Conservation (phyloP, 106 monocot genomes). For the Dendrobium chrysotoxum region DNA sequence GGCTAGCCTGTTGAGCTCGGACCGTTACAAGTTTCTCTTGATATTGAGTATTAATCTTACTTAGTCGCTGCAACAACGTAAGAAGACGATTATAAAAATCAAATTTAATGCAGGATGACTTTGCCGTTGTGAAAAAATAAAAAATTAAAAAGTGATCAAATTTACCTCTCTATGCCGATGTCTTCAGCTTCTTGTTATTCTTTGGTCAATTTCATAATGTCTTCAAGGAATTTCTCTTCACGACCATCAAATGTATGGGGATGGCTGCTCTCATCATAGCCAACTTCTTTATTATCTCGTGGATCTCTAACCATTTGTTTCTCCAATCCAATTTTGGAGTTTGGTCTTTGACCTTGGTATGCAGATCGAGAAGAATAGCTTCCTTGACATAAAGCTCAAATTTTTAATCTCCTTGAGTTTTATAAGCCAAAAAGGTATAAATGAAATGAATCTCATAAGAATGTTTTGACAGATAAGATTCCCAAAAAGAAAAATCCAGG, state of each 20-base stretch:
- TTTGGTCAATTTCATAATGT: slow-evolving; percentile 60
- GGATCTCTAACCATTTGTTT: slow-evolving; percentile 35
- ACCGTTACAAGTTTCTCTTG: slow-evolving; percentile 77
- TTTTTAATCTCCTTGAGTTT: too few species aligned
- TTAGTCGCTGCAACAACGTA: slow-evolving; percentile 60
- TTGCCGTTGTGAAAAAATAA: not conserved
- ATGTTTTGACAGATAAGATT: too few species aligned
- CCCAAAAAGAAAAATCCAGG: too few species aligned
- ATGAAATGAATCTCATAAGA: too few species aligned
- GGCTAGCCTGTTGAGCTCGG: too few species aligned
- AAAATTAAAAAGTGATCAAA: not conserved
- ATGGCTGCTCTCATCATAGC: slow-evolving; percentile 39
- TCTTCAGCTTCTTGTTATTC: slow-evolving; percentile 87
- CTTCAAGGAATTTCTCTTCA: slow-evolving; percentile 74
- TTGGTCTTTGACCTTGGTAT: too few species aligned
- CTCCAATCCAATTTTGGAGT: too few species aligned
- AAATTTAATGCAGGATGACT: not conserved
- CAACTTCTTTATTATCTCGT: slow-evolving; percentile 36
- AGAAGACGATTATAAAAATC: too few species aligned
- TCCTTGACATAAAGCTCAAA: too few species aligned
- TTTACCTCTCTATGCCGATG: slow-evolving; percentile 83
- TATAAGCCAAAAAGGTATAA: too few species aligned
- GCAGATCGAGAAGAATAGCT: too few species aligned
- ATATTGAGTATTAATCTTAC: slow-evolving; percentile 65
- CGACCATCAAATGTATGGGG: slow-evolving; percentile 64